Evolutionary conservation across 2,329 filamentous ascomycete species (phyloP).

Genomic region (Nannizziopsis barbatae): DNA sequence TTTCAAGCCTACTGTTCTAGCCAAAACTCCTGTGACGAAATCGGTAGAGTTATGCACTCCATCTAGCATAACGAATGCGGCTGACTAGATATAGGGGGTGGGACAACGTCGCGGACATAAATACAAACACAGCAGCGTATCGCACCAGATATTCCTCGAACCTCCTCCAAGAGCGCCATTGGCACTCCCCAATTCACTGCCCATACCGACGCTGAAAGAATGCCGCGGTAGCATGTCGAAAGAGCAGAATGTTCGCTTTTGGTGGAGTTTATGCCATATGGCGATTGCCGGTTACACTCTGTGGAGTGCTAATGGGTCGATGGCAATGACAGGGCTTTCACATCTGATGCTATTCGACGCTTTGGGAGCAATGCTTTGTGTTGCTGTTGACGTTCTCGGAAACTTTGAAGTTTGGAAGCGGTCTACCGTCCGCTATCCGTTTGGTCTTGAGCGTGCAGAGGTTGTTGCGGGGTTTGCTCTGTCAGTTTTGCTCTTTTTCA

Average conservation of each 20-base stretch:
- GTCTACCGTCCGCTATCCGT: slow-evolving; percentile 84
- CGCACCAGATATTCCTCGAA: slow-evolving; percentile 92
- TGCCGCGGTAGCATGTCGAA: slow-evolving; percentile 81
- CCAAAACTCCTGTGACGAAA: slow-evolving; percentile 59
- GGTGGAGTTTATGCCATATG: slow-evolving; percentile 85
- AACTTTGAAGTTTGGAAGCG: slow-evolving; percentile 98
- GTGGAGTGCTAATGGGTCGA: slow-evolving; percentile 71
- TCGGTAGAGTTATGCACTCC: slow-evolving; percentile 46
- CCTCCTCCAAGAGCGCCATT: slow-evolving; percentile 75
- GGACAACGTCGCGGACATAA: slow-evolving; percentile 89
- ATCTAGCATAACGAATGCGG: slow-evolving; percentile 12
- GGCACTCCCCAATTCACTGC: slow-evolving; percentile 79
- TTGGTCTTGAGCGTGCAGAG: slow-evolving; percentile 81
- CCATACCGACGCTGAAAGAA: slow-evolving; percentile 79
- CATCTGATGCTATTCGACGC: slow-evolving; percentile 94
- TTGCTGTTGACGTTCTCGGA: slow-evolving; percentile 79
- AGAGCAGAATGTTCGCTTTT: slow-evolving; percentile 70
- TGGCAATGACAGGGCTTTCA: slow-evolving; percentile 83
- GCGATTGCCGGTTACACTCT: slow-evolving; percentile 73
- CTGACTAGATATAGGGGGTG: slow-evolving; percentile 52
- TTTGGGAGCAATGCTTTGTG: slow-evolving; percentile 79
- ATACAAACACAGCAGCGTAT: slow-evolving; percentile 95
- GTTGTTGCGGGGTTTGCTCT: slow-evolving; percentile 92
- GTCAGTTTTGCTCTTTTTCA: slow-evolving; percentile 93
- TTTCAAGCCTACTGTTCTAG: slow-evolving; percentile 73